These are phyloP conservation scores for California macrophylla DNA, from an alignment of 441 rosid species.

Conservation along the genomic window DNA sequence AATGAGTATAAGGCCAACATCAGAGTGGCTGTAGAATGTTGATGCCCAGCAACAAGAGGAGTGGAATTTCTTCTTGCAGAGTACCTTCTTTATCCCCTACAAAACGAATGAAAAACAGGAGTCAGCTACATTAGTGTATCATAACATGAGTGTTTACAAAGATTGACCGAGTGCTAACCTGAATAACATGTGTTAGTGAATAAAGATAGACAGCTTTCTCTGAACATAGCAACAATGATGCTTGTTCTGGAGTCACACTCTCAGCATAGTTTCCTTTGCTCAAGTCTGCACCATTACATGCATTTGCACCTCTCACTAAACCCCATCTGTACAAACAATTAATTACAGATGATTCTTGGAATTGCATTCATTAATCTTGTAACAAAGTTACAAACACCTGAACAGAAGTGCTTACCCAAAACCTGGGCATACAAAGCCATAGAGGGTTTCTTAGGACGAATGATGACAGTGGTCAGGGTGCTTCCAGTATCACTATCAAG, in stretches of 20 bases:
- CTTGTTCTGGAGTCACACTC: slow-evolving; percentile 37
- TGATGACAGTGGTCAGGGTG: slow-evolving; percentile 42
- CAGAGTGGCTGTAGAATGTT: slow-evolving; percentile 43
- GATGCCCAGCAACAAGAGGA: slow-evolving; percentile 83
- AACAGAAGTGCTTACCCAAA: slow-evolving; percentile 38
- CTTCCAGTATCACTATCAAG: slow-evolving; percentile 65
- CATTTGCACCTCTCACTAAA: slow-evolving; percentile 27
- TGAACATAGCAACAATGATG: slow-evolving; percentile 53
- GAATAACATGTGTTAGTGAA: slow-evolving; percentile 57
- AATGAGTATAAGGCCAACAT: slow-evolving; percentile 66
- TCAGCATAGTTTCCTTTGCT: slow-evolving; percentile 36
- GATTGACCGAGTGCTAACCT: slow-evolving; percentile 30
- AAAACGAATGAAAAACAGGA: slow-evolving; percentile 7
- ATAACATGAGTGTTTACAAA: neutral
- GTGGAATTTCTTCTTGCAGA: slow-evolving; percentile 70
- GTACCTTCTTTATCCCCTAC: slow-evolving; percentile 74
- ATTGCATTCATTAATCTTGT: neutral
- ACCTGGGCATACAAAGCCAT: slow-evolving; percentile 69
- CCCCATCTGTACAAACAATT: slow-evolving; percentile 38
- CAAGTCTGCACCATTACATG: slow-evolving; percentile 24
- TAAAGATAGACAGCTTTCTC: slow-evolving; percentile 82
- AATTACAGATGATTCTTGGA: neutral
- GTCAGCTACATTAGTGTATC: neutral
- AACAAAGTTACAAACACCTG: slow-evolving; percentile 4
- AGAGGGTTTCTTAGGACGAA: slow-evolving; percentile 80